Base-by-base conservation (phyloP, 345 rosid genomes). In the Dipteronia sinensis region DNA sequence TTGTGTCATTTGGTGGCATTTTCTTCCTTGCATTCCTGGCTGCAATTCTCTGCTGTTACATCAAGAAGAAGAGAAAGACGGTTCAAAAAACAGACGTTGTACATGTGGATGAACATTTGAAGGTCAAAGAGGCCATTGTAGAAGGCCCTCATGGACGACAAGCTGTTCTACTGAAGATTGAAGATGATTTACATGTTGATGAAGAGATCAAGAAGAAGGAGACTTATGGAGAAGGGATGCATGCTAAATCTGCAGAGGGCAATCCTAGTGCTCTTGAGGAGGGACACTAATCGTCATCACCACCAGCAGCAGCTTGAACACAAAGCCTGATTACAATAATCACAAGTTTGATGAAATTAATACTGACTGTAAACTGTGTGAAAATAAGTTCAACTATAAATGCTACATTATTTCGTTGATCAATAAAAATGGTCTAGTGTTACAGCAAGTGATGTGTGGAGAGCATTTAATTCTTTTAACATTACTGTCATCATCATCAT, bases 1-100 rank as follows among this genome's bases (percentile, higher is more conserved):
- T 88, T 75, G 87, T 87, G 64, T 89, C 92, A 20, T 79, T 85
- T 3, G 93, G 95, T 0, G 89, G 89, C n/a, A 46, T 90, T 76
- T 66, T 88, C 76, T 74, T 90, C 78, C 76, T 90, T 2, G 86
- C 84, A 46, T 84, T 80, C 67, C 83, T 92, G 12, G 90, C 87
- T 1, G 83, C 79, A 61, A 89, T 79, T 7, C 72, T 88, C 17
- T 84, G 83, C 58, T 84, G 84, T 78, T 73, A 79, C 81, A 59
- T 88, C 78, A 85, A 85, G 90, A 90, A 84, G 76, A 80, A 76
- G 79, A 90, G 83, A 78, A 88, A 80, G 77, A 65, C 53, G 20
- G 16, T 42, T 53, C 69, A 87, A 53, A 86, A 86, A 76, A 66
- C 20, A 0, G 88, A 81, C 7, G 1, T 65, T 0, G 80, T 88